phyloP scores from a whole-genome alignment of 2,329 filamentous ascomycete species.

The Fusarium sp. region DNA sequence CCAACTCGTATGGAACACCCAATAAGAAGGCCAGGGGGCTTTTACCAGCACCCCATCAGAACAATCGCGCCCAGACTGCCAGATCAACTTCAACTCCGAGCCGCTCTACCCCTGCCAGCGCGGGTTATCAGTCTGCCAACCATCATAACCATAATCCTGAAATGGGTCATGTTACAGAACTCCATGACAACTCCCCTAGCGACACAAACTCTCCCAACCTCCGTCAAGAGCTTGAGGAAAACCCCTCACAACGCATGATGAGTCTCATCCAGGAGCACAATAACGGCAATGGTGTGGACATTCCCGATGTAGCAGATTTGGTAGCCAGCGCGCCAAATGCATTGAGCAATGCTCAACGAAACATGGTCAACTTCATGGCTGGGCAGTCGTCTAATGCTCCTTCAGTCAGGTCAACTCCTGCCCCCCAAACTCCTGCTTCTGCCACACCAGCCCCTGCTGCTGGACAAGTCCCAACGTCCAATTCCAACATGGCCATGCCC shows the following conservation, averaged over 20 bases:
- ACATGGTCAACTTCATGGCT: conserved; percentile 71
- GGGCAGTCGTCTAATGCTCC: conserved; percentile 49
- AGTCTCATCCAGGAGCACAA: conserved; percentile 72
- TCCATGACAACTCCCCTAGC: conserved; percentile 64
- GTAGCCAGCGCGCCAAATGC: conserved; percentile 67
- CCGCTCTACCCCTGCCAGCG: conserved; percentile 24
- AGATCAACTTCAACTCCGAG: conserved; percentile 34
- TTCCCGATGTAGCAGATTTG: conserved; percentile 62
- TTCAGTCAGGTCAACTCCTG: conserved; percentile 38
- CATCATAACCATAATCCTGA: conserved; percentile 56
- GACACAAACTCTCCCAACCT: conserved; percentile 61
- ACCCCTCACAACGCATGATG: conserved; percentile 72
- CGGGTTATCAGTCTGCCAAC: conserved; percentile 41
- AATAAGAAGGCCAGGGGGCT: conserved; percentile 66
- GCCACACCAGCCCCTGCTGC: conserved; percentile 3
- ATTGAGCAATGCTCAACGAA: conserved; percentile 67
- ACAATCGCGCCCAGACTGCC: conserved; percentile 43
- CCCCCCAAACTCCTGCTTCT: conserved; percentile 22
- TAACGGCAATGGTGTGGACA: conserved; percentile 57
- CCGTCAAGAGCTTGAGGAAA: conserved; percentile 66
- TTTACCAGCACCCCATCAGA: conserved; percentile 61
- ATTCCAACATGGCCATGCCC: conserved; percentile 32
- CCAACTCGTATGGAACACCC: conserved; percentile 53
- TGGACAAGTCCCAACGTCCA: conserved; percentile 24
- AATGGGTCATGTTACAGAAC: conserved; percentile 69